Percentiles rank a stretch among this genome's conserved stretches.
Conservation (phyloP, 257 asterid genomes). For the Solanum infundibuliforme region DNA sequence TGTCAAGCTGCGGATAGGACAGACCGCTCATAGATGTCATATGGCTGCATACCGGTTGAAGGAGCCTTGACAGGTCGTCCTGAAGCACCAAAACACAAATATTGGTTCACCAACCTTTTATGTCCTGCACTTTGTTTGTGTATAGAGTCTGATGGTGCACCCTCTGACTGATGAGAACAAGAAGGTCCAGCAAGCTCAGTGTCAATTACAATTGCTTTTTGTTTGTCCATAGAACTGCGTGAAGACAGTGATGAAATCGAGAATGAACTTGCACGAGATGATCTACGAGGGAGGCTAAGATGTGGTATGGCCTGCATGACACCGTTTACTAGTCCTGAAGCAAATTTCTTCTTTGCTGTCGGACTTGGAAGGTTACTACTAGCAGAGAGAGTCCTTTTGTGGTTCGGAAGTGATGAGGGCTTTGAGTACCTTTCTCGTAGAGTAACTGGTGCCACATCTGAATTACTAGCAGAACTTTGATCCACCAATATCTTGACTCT, state of each 20-base stretch:
- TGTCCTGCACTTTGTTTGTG: slow-evolving; percentile 21
- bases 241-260: slow-evolving; percentile 60
- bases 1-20: slow-evolving; percentile 39
- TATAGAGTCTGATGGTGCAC: background rate
- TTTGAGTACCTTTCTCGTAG: slow-evolving; percentile 64
- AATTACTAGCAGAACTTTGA: slow-evolving; percentile 5
- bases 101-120: slow-evolving; percentile 44
- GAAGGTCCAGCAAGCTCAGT: slow-evolving; percentile 17
- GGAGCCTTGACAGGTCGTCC: slow-evolving; percentile 18
- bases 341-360: slow-evolving; percentile 58
- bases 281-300: slow-evolving; percentile 19
- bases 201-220: slow-evolving; percentile 16
- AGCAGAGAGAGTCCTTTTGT: slow-evolving; percentile 63
- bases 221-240: slow-evolving; percentile 39
- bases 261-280: slow-evolving; percentile 67
- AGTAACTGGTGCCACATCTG: slow-evolving; percentile 42
- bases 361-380: slow-evolving; percentile 59
- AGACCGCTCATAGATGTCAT: slow-evolving; percentile 37
- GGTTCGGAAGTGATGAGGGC: slow-evolving; percentile 27
- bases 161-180: slow-evolving; percentile 4
- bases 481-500: slow-evolving; percentile 17
- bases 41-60: slow-evolving; percentile 22
- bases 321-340: slow-evolving; percentile 56
- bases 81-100: slow-evolving; percentile 59
- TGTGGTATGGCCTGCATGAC: slow-evolving; percentile 56